Evolutionary conservation across 2,329 filamentous ascomycete species (phyloP), one percentile per base, ranked within the genome.

Genomic region (Neonectria hederae): DNA sequence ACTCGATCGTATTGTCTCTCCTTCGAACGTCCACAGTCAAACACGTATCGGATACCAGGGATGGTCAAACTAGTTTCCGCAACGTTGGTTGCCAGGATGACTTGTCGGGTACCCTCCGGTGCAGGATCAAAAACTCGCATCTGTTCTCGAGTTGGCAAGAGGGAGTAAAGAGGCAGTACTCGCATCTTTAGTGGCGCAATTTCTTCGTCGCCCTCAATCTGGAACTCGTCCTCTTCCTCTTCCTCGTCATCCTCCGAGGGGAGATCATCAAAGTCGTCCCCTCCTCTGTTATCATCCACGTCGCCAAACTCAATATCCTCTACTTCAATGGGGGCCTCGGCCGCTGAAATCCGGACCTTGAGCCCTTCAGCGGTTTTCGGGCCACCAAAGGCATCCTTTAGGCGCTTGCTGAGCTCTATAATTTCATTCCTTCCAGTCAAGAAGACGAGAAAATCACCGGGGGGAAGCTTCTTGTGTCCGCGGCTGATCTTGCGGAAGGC

Each of bases 31-130:
- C 96, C 96, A 69, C 92, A 94, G 78, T 98, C 95, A 67, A 99
- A 97, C 9, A 99, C 96, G 75, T 97, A 99, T 65, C 93, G 89
- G 65, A 97, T 94, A 2, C 94, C 94, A 0, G 96, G 95, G 62
- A 99, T 99, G 0, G 96, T 99, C 76, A 99, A 85, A 87, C 92
- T 97, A 0, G 96, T 99, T 79, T 99, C 96, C 0, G 96, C 96
- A 48, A 99, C 93, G 78, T 99, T 99, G 46, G 96, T 99, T 0
- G 96, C 94, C 43, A 99, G 81, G 4, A 99, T 91, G 55, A 99
- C 92, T 24, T 96, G 86, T 9, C 96, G 89, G 9, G 92, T 92
- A 17, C 92, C 92, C 59, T 94, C 91, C 0, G 95, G 94, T 0
- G 92, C 88, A 0, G 90, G 85, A 67, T 97, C 91, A 72, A 99